These are phyloP conservation scores for Metschnikowia lachancei DNA, from an alignment of 805 yeast species.

Conservation along the genomic window DNA sequence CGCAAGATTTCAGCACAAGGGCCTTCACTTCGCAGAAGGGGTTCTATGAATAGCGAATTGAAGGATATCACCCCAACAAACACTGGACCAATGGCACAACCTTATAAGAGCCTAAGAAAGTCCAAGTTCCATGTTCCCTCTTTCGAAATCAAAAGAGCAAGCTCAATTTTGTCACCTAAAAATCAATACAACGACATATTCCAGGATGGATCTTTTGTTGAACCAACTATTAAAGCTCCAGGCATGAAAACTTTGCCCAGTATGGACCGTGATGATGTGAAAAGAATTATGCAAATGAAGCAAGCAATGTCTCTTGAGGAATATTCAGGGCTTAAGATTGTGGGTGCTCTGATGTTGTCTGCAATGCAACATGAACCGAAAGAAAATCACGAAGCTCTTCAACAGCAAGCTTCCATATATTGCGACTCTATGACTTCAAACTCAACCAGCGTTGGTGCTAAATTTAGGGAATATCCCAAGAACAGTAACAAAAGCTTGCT, in stretches of 20 bases:
- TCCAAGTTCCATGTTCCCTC: constrained; percentile 43
- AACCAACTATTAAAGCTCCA: constrained; percentile 40
- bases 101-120: constrained; percentile 1
- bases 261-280: constrained; percentile 46
- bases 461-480: neutral
- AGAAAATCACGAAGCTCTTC: constrained; percentile 13
- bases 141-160: constrained; percentile 39
- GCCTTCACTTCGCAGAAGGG: constrained; percentile 1
- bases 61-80: constrained; percentile 1
- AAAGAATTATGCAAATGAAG: constrained; percentile 34
- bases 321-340: constrained; percentile 33
- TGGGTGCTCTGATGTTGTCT: constrained; percentile 19
- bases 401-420: constrained; percentile 18
- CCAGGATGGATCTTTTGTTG: constrained; percentile 24
- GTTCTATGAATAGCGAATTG: constrained; percentile 6
- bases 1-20: neutral
- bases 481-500: neutral
- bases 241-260: constrained; percentile 51
- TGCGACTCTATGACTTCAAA: constrained; percentile 15
- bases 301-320: constrained; percentile 41
- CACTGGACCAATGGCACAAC: neutral
- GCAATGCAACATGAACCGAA: constrained; percentile 20
- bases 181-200: constrained; percentile 41
- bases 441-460: constrained; percentile 4
- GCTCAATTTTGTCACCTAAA: constrained; percentile 35